Conservation (phyloP, 495 filamentous ascomycete genomes). For the Bacidia rubella region DNA sequence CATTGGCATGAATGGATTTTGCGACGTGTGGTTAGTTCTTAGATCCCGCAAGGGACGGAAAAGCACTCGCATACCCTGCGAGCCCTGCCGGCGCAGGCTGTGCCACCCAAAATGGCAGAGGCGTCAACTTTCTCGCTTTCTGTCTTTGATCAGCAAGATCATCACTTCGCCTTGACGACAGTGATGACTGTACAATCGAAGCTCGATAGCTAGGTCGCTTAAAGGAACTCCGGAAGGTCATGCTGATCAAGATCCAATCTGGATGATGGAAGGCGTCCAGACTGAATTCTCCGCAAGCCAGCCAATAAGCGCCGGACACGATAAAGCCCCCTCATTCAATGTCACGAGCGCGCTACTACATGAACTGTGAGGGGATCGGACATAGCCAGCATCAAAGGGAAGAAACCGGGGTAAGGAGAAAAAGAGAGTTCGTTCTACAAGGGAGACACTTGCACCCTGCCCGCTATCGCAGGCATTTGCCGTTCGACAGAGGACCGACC, state of each 20-base stretch:
- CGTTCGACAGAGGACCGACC: not conserved
- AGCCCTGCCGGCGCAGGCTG: not conserved
- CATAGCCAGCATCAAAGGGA: not conserved
- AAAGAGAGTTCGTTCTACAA: no score
- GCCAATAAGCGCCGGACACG: slow-evolving; percentile 4
- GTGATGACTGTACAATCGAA: not conserved
- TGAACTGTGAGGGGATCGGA: not conserved
- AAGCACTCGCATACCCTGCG: slow-evolving; percentile 9
- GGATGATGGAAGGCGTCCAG: not conserved
- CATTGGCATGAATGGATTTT: slow-evolving; percentile 4
- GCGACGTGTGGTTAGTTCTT: not conserved
- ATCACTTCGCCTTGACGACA: not conserved
- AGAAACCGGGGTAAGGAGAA: not conserved
- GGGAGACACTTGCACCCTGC: not conserved
- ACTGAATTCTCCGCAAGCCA: not conserved
- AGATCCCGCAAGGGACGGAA: slow-evolving; percentile 9
- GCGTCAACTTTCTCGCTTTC: not conserved
- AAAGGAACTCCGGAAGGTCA: not conserved
- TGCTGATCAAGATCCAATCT: not conserved
- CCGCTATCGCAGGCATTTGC: not conserved
- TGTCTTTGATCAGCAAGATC: not conserved
- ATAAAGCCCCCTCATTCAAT: slow-evolving; percentile 2
- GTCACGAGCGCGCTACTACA: slow-evolving; percentile 8
- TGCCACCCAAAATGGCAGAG: not conserved
- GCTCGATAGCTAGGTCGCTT: not conserved